Evolutionary conservation across 2,329 filamentous ascomycete genomes (phyloP).

Genomic region (Leptodontidium sp.): DNA sequence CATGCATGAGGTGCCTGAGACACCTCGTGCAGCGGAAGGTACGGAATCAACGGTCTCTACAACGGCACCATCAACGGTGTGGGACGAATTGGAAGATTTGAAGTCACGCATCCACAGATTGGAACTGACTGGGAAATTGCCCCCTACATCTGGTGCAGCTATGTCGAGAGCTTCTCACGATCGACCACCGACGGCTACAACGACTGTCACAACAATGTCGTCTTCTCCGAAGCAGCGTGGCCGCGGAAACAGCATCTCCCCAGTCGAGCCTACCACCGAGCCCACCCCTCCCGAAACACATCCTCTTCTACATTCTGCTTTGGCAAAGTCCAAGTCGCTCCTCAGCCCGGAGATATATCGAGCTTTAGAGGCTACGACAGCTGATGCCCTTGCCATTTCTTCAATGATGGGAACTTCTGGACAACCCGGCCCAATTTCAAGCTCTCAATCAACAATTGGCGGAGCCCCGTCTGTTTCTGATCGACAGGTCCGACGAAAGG

Average conservation of each 20-base stretch:
- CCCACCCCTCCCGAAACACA: conserved; percentile 66
- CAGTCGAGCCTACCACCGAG: conserved; percentile 54
- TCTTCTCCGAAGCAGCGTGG: conserved; percentile 80
- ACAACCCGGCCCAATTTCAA: conserved; percentile 72
- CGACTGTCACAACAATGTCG: conserved; percentile 88
- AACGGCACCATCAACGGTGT: conserved; percentile 89
- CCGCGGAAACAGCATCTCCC: conserved; percentile 57
- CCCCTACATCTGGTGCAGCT: conserved; percentile 81
- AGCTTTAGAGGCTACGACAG: conserved; percentile 80
- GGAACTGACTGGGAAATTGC: conserved; percentile 88
- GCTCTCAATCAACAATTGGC: conserved; percentile 56
- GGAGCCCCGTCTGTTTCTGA: conserved; percentile 65
- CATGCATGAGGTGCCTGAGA: conserved; percentile 52
- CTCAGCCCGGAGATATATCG: conserved; percentile 77
- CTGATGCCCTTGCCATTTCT: conserved; percentile 81
- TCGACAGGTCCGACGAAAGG: conserved; percentile 86
- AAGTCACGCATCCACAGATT: conserved; percentile 92
- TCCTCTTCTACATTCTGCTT: conserved; percentile 80
- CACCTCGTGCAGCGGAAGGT: conserved; percentile 63
- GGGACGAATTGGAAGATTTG: conserved; percentile 96
- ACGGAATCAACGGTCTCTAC: conserved; percentile 90
- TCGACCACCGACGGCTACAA: conserved; percentile 88
- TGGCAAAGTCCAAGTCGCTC: conserved; percentile 78
- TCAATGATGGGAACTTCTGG: conserved; percentile 79
- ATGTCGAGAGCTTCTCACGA: conserved; percentile 71